Evolutionary conservation across 1,139 yeast species (phyloP).

Genomic region (Diutina scorzettiae): DNA sequence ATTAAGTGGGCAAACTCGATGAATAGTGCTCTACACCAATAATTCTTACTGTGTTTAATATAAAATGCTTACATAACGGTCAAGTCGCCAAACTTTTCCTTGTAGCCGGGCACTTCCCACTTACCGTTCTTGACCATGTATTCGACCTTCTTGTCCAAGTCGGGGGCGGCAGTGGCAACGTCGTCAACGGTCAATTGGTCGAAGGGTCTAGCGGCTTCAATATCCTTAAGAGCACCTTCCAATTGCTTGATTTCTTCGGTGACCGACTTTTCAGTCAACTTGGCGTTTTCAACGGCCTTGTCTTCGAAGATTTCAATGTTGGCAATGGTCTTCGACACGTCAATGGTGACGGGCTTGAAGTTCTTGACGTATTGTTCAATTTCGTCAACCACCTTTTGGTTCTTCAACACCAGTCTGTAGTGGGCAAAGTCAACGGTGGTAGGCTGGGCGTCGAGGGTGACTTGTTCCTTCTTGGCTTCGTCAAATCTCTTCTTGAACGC

Average conservation of each 20-base stretch:
- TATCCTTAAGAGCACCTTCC: conserved; percentile 81
- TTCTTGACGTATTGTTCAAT: conserved; percentile 63
- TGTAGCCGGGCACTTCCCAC: conserved; percentile 98
- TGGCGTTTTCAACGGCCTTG: conserved; percentile 93
- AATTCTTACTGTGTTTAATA: no score
- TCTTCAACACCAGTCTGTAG: conserved; percentile 74
- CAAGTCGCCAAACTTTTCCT: conserved; percentile 93
- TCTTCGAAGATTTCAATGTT: conserved; percentile 89
- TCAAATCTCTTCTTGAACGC: conserved; percentile 97
- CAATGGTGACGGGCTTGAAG: conserved; percentile 78
- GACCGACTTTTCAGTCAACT: conserved; percentile 84
- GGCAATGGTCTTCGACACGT: conserved; percentile 80
- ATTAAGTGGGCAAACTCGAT: not conserved
- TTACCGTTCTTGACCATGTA: conserved; percentile 95
- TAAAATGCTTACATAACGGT: conserved; percentile 61
- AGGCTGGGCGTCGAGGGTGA: conserved; percentile 59
- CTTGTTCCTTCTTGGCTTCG: conserved; percentile 81
- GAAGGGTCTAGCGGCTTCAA: conserved; percentile 94
- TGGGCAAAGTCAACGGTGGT: conserved; percentile 69
- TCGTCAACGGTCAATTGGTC: conserved; percentile 95
- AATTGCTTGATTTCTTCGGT: conserved; percentile 76
- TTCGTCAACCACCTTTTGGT: conserved; percentile 68
- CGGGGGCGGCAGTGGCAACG: conserved; percentile 80
- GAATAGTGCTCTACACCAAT: no score
- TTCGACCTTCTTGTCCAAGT: conserved; percentile 88